Evolutionary conservation across 768 basidiomycete species (phyloP), one percentile per base, ranked within the genome.

Genomic region (Lepiota subincarnata): DNA sequence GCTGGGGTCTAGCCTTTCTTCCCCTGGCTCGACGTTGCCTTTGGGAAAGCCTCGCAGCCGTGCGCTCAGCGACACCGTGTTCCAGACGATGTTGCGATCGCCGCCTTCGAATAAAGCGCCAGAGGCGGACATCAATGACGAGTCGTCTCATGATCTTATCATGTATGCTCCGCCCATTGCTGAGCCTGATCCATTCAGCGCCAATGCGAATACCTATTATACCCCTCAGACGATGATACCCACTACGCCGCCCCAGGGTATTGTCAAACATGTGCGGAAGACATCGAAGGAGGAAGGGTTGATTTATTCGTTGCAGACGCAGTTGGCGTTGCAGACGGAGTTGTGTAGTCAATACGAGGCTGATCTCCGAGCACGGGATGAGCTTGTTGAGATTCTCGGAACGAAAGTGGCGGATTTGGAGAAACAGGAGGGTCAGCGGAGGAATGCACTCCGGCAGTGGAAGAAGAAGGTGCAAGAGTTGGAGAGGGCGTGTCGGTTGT

Each of bases 391-490:
- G 50, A 70, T 81, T 14, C 71, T 92, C 4, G 74, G 74, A 13
- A 67, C 72, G 61, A 82, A 82, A 48, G 65, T 88, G 22, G 68
- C 74, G 0, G 74, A 73, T 1, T 63, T 77, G 7, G 85, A 89
- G 66, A 78, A 76, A 51, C 87, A 89, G 55, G 82, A 80, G n/a
- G 71, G 72, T 22, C 82, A 82, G 62, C 79, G 85, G 48, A 78
- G 75, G 62, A 69, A 55, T 13, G 71, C 78, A 0, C 65, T 88
- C 31, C 72, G 78, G 36, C 70, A 70, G 14, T 89, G 87, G 84
- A 87, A 84, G 72, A 87, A 87, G 72, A 88, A 87, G 58, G 84
- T 90, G 2, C 73, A 75, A 49, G 87, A 90, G 57, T 70, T 92
- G 43, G 88, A 92, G 69, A 78, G 73, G 57, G 73, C 80, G 55